Evolutionary conservation across 345 rosid genomes (phyloP), one percentile per base, ranked within the genome.

Genomic region (Euphorbia lathyris): DNA sequence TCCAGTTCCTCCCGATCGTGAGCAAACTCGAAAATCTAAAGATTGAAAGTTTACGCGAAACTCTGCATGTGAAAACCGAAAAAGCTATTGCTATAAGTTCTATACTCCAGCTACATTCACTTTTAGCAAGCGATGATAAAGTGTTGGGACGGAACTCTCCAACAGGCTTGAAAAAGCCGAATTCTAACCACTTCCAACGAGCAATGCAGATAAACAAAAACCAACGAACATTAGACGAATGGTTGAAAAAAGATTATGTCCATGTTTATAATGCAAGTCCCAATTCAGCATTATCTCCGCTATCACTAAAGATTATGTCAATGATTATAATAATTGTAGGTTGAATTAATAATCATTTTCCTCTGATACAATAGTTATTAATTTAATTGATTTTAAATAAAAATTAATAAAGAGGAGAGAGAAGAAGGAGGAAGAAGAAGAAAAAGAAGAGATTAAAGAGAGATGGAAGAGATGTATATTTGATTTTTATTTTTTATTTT

Each of bases 71-170:
- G 29, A 89, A 89, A 81, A 86, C 84, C 0, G 94, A 91, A 27
- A 91, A 85, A 78, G 94, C 94, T 45, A 86, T 89, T 65, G 94
- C 89, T 3, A 82, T 89, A 56, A 85, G 84, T 77, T 85, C 94
- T 7, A 86, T 85, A 2, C 91, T 89, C 72, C 87, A 87, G 87
- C 78, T 89, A 53, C 95, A 89, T 40, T 45, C 86, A 30, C 84
- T 89, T 29, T 62, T 89, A 71, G 87, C 91, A 11, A 71, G 68
- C 16, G 91, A 86, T 27, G 87, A 86, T 66, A 89, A 85, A 74
- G 64, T 67, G 70, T 77, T 29, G 17, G 69, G 51, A 56, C 69
- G 79, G 29, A 81, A 68, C 70, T 77, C 89, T 2, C 87, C 84
- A 20, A 66, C 81, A 3, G 73, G 80, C 51, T 74, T 80, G 34